Evolutionary conservation across 2,329 filamentous ascomycete species (phyloP).

Genomic region (Aspergillus sp.): DNA sequence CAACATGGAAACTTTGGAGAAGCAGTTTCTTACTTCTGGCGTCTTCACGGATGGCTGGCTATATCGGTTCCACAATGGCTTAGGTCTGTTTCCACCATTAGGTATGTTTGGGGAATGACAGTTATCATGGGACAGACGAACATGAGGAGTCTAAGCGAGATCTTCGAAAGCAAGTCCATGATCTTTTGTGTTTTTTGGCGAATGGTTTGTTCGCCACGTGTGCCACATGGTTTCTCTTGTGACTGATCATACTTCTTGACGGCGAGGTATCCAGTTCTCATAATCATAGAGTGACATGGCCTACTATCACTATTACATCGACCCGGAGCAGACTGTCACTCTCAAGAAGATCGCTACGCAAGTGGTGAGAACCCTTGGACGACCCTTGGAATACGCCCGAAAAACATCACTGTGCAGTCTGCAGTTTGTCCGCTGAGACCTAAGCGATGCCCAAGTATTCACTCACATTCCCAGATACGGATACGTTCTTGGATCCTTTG

Average conservation of each 20-base stretch:
- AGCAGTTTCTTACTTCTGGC: neutral
- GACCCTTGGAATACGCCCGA: neutral
- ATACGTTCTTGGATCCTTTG: neutral
- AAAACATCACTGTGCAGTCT: neutral
- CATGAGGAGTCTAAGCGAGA: neutral
- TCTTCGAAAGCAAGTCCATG: neutral
- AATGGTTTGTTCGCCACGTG: neutral
- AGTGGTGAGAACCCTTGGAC: neutral
- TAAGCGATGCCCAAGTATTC: neutral
- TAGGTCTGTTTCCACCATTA: neutral
- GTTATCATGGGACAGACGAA: neutral
- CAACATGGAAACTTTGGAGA: neutral
- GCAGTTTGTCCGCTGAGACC: neutral
- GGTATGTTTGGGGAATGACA: too few relatives aligned
- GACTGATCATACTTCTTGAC: neutral
- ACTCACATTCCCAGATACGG: neutral
- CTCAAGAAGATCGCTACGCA: neutral
- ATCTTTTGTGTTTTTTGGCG: neutral
- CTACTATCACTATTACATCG: neutral
- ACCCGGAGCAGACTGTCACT: neutral
- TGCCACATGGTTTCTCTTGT: conserved; percentile 1
- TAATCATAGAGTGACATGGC: neutral
- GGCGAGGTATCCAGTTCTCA: neutral
- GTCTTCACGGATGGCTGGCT: neutral
- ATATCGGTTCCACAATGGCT: neutral